Conservation (phyloP, 805 yeast species). For the Saccharomycopsis amapae region DNA sequence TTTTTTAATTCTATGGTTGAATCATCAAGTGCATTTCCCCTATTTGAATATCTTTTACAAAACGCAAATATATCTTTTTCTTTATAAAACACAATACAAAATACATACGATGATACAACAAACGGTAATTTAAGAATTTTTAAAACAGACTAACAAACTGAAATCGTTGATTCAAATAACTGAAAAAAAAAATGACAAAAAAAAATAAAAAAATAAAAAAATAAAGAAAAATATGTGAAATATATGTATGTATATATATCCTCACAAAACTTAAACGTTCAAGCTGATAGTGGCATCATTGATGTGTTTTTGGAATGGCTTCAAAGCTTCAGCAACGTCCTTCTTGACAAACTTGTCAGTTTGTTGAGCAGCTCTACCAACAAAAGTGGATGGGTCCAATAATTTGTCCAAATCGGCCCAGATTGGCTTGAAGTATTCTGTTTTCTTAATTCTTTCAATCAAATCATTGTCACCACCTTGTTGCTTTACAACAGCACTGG, state of each 20-base stretch:
- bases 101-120: too few species aligned
- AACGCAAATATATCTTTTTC: too few species aligned
- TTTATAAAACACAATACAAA: too few species aligned
- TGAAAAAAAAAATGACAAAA: too few species aligned
- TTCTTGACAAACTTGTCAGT: conserved; percentile 83
- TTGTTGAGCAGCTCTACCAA: conserved; percentile 98
- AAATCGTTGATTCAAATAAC: too few species aligned
- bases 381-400: conserved; percentile 88
- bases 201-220: neutral
- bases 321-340: conserved; percentile 79
- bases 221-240: too few species aligned
- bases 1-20: too few species aligned
- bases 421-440: conserved; percentile 80
- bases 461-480: conserved; percentile 98
- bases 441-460: conserved; percentile 75
- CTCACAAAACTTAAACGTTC: conserved; percentile 50
- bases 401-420: conserved; percentile 74
- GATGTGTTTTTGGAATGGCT: conserved; percentile 53
- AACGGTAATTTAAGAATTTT: too few species aligned
- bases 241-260: too few species aligned
- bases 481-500: conserved; percentile 94
- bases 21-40: too few species aligned
- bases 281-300: conserved; percentile 66
- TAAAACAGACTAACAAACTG: too few species aligned
- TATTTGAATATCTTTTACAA: too few species aligned